Conservation (phyloP, 2,329 filamentous ascomycete genomes). For the Talaromyces marneffei region DNA sequence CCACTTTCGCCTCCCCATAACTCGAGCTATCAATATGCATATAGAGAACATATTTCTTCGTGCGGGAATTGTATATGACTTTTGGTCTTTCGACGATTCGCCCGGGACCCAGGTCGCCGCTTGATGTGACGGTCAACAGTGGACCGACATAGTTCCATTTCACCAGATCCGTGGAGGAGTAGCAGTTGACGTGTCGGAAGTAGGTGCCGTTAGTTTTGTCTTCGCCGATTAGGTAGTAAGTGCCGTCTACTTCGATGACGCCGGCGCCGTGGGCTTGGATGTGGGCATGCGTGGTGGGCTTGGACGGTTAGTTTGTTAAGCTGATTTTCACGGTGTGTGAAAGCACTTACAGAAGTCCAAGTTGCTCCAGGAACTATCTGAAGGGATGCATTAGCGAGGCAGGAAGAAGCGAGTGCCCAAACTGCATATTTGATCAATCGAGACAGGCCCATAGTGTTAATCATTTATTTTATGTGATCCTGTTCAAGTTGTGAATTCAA, state of each 20-base stretch:
- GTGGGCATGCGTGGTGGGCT: slow-evolving; percentile 30
- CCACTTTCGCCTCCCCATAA: slow-evolving; percentile 60
- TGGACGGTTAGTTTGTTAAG: slow-evolving; percentile 18
- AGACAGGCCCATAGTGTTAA: not conserved
- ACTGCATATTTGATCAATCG: not conserved
- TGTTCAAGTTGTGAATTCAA: too few relatives aligned
- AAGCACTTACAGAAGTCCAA: slow-evolving; percentile 42
- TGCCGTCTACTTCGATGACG: slow-evolving; percentile 52
- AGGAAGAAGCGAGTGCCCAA: not conserved
- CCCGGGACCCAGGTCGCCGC: slow-evolving; percentile 55
- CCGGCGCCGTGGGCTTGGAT: slow-evolving; percentile 63
- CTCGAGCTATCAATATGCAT: slow-evolving; percentile 59
- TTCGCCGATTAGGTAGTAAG: slow-evolving; percentile 65
- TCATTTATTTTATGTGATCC: not conserved
- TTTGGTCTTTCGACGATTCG: slow-evolving; percentile 64
- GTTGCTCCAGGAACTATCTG: slow-evolving; percentile 39
- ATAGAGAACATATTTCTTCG: slow-evolving; percentile 61
- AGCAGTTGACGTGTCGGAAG: slow-evolving; percentile 64
- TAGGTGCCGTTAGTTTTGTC: slow-evolving; percentile 59
- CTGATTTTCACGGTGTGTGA: slow-evolving; percentile 20
- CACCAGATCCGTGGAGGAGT: slow-evolving; percentile 57
- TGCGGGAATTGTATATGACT: slow-evolving; percentile 61
- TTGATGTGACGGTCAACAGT: slow-evolving; percentile 49
- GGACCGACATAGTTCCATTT: slow-evolving; percentile 59
- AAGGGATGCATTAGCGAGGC: not conserved